Evolutionary conservation across 2,329 filamentous ascomycete species (phyloP), one percentile per base, ranked within the genome.

Genomic region (Penicillium sp.): DNA sequence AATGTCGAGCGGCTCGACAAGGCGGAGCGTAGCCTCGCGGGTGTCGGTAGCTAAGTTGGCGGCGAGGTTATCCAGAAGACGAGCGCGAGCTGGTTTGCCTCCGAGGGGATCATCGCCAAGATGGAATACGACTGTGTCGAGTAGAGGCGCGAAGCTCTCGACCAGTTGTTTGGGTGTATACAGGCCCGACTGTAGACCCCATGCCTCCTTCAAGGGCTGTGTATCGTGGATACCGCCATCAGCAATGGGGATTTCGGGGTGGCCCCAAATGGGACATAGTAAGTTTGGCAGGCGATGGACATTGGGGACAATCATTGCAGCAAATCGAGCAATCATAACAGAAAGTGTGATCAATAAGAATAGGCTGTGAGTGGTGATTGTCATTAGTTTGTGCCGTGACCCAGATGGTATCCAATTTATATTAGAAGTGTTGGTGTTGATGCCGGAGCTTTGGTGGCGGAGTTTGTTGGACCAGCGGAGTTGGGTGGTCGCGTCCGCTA

Each of bases 81-180:
- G 47, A 1, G 24, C 23, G 2, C 59, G 55, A 12, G 58, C 40
- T 0, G 56, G 48, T 9, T 20, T 55, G 6, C 34, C 7, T 2
- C 43, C 27, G 0, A 46, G n/a, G 0, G 61, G 32, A 34, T 61
- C 56, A 1, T 44, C 32, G 3, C 51, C 49, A 2, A 63, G 37
- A 24, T 48, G 58, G 46, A 42, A 47, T 0, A 62, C 36, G 3
- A 63, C 58, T 1, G 57, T 49, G 30, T 62, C 52, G 3, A 63
- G 52, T 6, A 63, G 44, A 4, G 59, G 58, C 5, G 59, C 52
- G 27, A 63, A 63, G 1, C 49, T 41, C 15, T 59, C 46, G 7
- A 63, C 61, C 4, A 63, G 37, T 40, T 62, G 52, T 7, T 48
- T 54, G 1, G 61, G 59, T 3, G 59, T 63, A 24, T 58, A 62